Evolutionary conservation across 768 basidiomycete genomes (phyloP), one percentile per base, ranked within the genome.

Genomic region (Pholiota conissans): DNA sequence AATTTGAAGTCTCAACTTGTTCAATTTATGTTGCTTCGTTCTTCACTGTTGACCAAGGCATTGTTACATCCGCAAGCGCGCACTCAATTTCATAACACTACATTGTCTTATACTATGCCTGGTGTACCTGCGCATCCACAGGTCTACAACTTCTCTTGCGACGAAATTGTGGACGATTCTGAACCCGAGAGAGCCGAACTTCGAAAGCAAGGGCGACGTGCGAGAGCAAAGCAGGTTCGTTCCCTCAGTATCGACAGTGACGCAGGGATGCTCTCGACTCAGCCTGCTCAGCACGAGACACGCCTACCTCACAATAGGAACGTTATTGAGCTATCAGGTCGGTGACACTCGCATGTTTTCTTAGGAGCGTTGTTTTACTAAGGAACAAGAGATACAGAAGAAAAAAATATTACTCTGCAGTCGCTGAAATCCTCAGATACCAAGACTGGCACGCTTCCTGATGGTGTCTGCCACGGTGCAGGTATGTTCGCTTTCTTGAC

Each of bases 151-250:
- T 24, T 24, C 49, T 32, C 42, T 40, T 5, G 32, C n/a, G 64
- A 64, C 28, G 83, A 84, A 56, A 61, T 82, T 29, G 79, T 89
- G 3, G 84, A 82, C 27, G 89, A 91, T 70, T 90, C 88, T 0
- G 89, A 90, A 68, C 87, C 87, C 18, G 89, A 90, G 67, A 76
- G 86, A 56, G 80, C 83, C 62, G 73, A 71, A 60, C 48, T 63
- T 35, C 74, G 68, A 16, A 60, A 52, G 39, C 37, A 22, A 22
- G 27, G 60, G 29, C 49, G 70, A 69, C 62, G 29, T 60, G 58
- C 61, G 48, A 59, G 30, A 62, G n/a, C 45, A 50, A 20, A 18
- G 30, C 22, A 34, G 30, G 9, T 10, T 22, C 11, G 42, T 45
- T 45, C 42, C 20, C 11, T 22, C 22, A 24, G 24, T 22, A 18